These are phyloP conservation scores for Mortierella sp. DNA, from an alignment of 371 early-diverging fungal genomes.

Conservation along the genomic window DNA sequence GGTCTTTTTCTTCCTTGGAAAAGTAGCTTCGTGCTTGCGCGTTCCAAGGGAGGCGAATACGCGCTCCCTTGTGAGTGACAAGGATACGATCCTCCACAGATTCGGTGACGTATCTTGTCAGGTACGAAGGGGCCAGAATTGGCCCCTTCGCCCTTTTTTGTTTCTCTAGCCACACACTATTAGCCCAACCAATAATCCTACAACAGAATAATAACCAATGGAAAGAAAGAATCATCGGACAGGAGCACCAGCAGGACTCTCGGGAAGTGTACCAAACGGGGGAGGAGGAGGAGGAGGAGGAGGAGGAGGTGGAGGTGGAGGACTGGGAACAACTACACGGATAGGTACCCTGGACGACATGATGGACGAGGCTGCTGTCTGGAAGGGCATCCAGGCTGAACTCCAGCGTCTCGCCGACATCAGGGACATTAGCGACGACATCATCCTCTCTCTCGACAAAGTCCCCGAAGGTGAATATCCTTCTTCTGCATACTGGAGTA, in stretches of 20 bases:
- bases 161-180: not conserved
- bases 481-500: too few species aligned
- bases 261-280: not conserved
- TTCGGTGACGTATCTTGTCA: conserved; percentile 4
- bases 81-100: not conserved
- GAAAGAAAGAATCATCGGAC: conserved; percentile 47
- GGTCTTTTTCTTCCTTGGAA: not conserved
- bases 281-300: not conserved
- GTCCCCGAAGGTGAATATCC: conserved; percentile 62
- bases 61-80: not conserved
- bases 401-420: conserved; percentile 63
- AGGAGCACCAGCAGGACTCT: conserved; percentile 5
- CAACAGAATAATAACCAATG: conserved; percentile 17
- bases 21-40: conserved; percentile 7
- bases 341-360: conserved; percentile 60
- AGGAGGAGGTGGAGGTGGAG: not conserved
- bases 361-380: conserved; percentile 67
- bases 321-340: not conserved
- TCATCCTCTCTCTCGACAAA: conserved; percentile 61
- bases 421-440: conserved; percentile 60
- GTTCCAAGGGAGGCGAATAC: conserved; percentile 12
- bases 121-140: not conserved
- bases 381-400: conserved; percentile 68
- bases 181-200: not conserved
- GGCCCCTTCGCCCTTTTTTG: not conserved